Conservation (phyloP, 2,329 filamentous ascomycete species). For the Trichoderma cornu-damae region DNA sequence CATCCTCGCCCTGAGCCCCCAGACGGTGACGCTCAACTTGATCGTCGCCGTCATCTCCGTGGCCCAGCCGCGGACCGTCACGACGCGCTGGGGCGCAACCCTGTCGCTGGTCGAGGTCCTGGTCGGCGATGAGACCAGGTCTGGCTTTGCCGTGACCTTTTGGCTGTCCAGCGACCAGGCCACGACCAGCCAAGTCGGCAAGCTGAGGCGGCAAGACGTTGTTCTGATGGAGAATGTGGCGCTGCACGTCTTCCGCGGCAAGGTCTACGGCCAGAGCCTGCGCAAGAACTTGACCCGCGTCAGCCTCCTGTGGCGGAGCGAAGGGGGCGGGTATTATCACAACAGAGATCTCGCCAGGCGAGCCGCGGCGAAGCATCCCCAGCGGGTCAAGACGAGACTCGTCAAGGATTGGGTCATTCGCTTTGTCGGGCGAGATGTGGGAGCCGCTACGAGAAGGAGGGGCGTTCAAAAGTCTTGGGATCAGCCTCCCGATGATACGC, state of each 20-base stretch:
- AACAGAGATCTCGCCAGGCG: slow-evolving; percentile 41
- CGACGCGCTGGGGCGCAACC: slow-evolving; percentile 57
- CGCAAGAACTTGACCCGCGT: slow-evolving; percentile 65
- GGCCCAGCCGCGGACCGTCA: slow-evolving; percentile 60
- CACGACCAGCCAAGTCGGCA: slow-evolving; percentile 31
- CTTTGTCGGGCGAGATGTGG: slow-evolving; percentile 53
- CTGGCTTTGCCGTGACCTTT: slow-evolving; percentile 76
- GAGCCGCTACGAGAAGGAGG: slow-evolving; percentile 18
- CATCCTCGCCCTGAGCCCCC: slow-evolving; percentile 63
- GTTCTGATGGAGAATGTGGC: slow-evolving; percentile 76
- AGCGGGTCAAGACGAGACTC: slow-evolving; percentile 57
- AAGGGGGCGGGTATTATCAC: slow-evolving; percentile 51
- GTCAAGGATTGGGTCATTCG: slow-evolving; percentile 71
- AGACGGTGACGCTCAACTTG: slow-evolving; percentile 76
- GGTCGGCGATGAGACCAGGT: slow-evolving; percentile 78
- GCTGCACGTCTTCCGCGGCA: slow-evolving; percentile 66
- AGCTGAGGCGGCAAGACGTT: slow-evolving; percentile 66
- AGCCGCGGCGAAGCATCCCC: slow-evolving; percentile 36
- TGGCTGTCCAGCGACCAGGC: slow-evolving; percentile 56
- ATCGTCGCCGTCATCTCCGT: slow-evolving; percentile 75
- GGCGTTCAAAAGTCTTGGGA: slow-evolving; percentile 33
- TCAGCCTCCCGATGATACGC: slow-evolving; percentile 39
- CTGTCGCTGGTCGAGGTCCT: slow-evolving; percentile 69
- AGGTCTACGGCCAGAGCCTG: slow-evolving; percentile 80
- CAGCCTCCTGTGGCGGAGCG: slow-evolving; percentile 56